Base-by-base conservation (phyloP, 306 rosid species). In the Fagus crenata region DNA sequence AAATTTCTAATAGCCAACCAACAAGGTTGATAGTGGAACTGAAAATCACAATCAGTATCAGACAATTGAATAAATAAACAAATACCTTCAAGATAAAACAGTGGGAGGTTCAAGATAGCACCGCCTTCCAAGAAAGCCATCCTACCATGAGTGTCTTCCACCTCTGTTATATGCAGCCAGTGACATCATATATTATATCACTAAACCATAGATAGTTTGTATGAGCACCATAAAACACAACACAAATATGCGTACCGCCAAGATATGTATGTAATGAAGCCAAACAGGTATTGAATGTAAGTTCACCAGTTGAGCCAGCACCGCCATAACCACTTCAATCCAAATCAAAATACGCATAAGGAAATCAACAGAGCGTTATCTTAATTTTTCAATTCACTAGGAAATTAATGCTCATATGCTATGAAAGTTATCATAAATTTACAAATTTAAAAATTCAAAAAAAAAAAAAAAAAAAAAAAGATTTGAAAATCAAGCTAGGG, bases 71-170 rank as follows among this genome's bases (percentile, higher is more conserved):
- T 2, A 40, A 14, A 39, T 2, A 76, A 56, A 71, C 2, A 14
- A 31, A 18, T 78, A 92, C 99, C 99, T 89, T 85, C 86, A 3
- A 95, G 97, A 83, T 82, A 87, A 76, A 95, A 92, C 40, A 95
- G 84, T 11, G 97, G 97, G 75, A 95, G 81, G 81, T 75, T 89
- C 75, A 90, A 59, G 53, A 86, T 28, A 55, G 96, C 90, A 32
- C 93, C 97, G 1, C 89, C 91, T 42, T 95, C 99, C 86, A 95
- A 80, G 83, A 95, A 89, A 39, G 96, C 84, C 71, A 89, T 84
- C 74, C 93, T 86, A 78, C 84, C 89, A 77, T 89, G 97, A 7
- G 99, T 89, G 80, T 95, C 99, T 84, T 95, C 97, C 67, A 95
- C 97, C 77, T 92, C 99, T 95, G 81, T 75, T n/a, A 59, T 79